These are phyloP conservation scores for Spiraea crenata DNA, from an alignment of 331 rosid species.

Conservation along the genomic window DNA sequence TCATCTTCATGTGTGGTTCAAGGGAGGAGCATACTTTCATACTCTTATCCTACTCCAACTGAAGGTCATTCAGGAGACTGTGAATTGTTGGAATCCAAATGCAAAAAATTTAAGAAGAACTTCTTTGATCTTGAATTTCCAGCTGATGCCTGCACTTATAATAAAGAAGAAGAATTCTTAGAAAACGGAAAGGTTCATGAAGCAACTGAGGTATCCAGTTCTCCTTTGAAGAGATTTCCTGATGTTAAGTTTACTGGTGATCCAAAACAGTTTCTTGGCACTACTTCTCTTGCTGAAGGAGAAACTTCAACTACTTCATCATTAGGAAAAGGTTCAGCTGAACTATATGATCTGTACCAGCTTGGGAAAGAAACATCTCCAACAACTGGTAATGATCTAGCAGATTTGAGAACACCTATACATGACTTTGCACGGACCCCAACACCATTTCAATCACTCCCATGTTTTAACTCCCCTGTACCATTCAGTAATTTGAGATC, in stretches of 20 bases:
- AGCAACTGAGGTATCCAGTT: slow-evolving; percentile 34
- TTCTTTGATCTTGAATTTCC: slow-evolving; percentile 82
- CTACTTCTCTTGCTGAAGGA: slow-evolving; percentile 12
- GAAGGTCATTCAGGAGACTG: slow-evolving; percentile 33
- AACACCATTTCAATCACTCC: slow-evolving; percentile 31
- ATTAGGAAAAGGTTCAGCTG: slow-evolving; percentile 31
- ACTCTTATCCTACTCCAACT: slow-evolving; percentile 25
- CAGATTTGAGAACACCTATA: no score
- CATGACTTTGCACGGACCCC: slow-evolving; percentile 17
- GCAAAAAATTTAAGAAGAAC: slow-evolving; percentile 54
- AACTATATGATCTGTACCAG: slow-evolving; percentile 42
- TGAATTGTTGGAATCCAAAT: slow-evolving; percentile 34
- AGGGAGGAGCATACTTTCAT: slow-evolving; percentile 35
- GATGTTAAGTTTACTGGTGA: slow-evolving; percentile 29
- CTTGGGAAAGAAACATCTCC: slow-evolving; percentile 28
- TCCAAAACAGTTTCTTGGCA: slow-evolving; percentile 28
- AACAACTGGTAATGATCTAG: slow-evolving; percentile 13
- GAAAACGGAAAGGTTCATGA: slow-evolving; percentile 33
- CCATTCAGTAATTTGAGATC: slow-evolving; percentile 21
- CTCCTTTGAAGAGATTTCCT: slow-evolving; percentile 37
- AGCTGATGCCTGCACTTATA: slow-evolving; percentile 57
- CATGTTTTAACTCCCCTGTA: slow-evolving; percentile 31
- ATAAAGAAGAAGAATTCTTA: slow-evolving; percentile 37
- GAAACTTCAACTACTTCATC: slow-evolving; percentile 19
- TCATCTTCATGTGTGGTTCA: slow-evolving; percentile 35